Evolutionary conservation across 345 rosid genomes (phyloP).

Genomic region (Mercurialis annua): DNA sequence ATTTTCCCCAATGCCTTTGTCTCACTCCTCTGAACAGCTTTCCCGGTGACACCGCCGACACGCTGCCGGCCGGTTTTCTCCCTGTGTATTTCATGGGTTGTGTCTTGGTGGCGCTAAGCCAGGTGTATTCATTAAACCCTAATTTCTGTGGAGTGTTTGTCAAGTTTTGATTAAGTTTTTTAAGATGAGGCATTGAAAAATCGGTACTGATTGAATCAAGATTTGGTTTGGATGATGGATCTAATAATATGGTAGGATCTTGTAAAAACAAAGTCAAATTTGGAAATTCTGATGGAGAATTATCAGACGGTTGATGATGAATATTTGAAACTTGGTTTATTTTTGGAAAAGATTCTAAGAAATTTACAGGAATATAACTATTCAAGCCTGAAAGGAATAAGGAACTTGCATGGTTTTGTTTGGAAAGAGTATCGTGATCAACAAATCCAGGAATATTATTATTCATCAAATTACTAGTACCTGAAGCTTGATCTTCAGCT

Average conservation of each 20-base stretch:
- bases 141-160: slow-evolving; percentile 32
- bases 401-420: slow-evolving; percentile 11
- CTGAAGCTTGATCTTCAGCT: slow-evolving; percentile 26
- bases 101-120: slow-evolving; percentile 61
- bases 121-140: slow-evolving; percentile 44
- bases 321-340: slow-evolving; percentile 20
- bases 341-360: slow-evolving; percentile 42
- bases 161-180: slow-evolving; percentile 35
- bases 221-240: slow-evolving; percentile 28
- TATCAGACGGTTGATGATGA: slow-evolving; percentile 19
- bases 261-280: slow-evolving; percentile 54
- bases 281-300: slow-evolving; percentile 47
- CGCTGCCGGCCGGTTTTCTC: slow-evolving; percentile 28
- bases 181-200: slow-evolving; percentile 20
- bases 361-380: slow-evolving; percentile 34
- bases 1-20: slow-evolving; percentile 97
- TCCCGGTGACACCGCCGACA: slow-evolving; percentile 22
- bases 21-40: slow-evolving; percentile 92
- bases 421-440: slow-evolving; percentile 24
- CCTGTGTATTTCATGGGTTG: slow-evolving; percentile 59
- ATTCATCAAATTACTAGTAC: slow-evolving; percentile 16
- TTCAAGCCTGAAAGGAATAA: slow-evolving; percentile 29
- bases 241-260: slow-evolving; percentile 34
- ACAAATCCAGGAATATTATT: slow-evolving; percentile 28
- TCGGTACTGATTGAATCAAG: slow-evolving; percentile 16